Conservation (phyloP, 2,329 filamentous ascomycete species). For the Bertia moriformis region DNA sequence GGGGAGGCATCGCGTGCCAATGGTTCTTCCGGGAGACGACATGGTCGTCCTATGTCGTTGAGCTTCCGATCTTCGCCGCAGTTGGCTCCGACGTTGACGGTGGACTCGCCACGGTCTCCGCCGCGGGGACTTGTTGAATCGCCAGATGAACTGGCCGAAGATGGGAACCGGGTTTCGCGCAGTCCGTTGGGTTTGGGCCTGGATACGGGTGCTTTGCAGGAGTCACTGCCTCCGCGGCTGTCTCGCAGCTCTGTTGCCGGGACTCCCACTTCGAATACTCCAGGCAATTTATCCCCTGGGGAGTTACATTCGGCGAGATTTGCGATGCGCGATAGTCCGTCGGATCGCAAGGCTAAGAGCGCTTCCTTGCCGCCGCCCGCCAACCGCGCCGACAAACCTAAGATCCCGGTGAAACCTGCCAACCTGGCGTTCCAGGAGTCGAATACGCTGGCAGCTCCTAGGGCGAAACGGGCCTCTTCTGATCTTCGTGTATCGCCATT, state of each 20-base stretch:
- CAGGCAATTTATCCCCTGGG: slow-evolving; percentile 16
- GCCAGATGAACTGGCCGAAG: no score
- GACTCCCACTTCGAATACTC: not conserved
- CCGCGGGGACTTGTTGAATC: not conserved
- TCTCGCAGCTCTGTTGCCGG: no score
- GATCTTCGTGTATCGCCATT: slow-evolving; percentile 58
- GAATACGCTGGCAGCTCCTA: slow-evolving; percentile 6
- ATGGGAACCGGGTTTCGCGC: not conserved
- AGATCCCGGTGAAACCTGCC: slow-evolving; percentile 33
- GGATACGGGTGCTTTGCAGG: not conserved
- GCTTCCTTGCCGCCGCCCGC: slow-evolving; percentile 53
- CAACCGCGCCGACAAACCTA: slow-evolving; percentile 69
- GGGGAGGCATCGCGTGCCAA: not conserved
- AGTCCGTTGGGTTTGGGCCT: no score
- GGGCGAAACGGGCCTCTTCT: slow-evolving; percentile 19
- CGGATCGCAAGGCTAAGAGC: slow-evolving; percentile 12
- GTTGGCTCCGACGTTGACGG: not conserved
- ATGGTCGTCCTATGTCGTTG: not conserved
- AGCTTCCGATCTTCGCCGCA: not conserved
- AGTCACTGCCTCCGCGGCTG: not conserved
- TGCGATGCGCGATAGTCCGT: slow-evolving; percentile 1
- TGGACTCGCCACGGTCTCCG: not conserved
- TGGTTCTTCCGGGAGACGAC: not conserved
- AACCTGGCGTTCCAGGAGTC: not conserved
- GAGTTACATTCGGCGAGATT: slow-evolving; percentile 24